These are phyloP conservation scores for Nemania sp. DNA, from an alignment of 2,329 filamentous ascomycete genomes.

Conservation along the genomic window DNA sequence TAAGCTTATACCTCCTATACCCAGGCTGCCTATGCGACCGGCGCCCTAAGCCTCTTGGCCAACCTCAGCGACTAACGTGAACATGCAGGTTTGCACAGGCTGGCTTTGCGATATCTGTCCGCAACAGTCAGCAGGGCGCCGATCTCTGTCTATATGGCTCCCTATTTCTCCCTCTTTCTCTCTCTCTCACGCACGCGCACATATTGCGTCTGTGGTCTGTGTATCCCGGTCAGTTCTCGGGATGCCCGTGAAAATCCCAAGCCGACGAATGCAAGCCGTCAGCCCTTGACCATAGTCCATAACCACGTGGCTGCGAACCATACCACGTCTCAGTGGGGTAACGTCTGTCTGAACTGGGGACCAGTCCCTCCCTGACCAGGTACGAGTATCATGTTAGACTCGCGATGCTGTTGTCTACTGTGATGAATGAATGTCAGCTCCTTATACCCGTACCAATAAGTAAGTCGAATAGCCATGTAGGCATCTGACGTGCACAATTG, in stretches of 20 bases:
- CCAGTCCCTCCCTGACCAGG: background rate
- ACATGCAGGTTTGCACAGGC: background rate
- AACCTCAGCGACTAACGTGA: background rate
- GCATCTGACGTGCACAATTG: background rate
- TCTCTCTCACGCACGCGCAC: background rate
- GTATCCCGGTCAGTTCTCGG: slow-evolving; percentile 16
- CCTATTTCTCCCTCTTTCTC: background rate
- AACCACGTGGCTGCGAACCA: background rate
- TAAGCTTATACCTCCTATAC: slow-evolving; percentile 25
- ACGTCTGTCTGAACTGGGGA: background rate
- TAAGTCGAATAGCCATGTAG: background rate
- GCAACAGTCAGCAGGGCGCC: slow-evolving; percentile 21
- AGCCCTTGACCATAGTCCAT: background rate
- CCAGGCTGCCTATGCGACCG: background rate
- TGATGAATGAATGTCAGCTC: background rate
- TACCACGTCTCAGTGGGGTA: background rate
- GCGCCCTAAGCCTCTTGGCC: slow-evolving; percentile 1
- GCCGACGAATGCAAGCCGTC: background rate
- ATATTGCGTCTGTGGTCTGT: background rate
- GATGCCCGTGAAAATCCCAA: slow-evolving; percentile 9
- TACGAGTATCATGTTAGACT: background rate
- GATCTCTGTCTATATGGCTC: background rate
- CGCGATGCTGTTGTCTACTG: background rate
- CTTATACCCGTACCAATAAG: background rate
- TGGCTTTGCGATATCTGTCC: background rate